These are phyloP conservation scores for Tylopilus intermedius DNA, from an alignment of 768 basidiomycete species.

Conservation along the genomic window DNA sequence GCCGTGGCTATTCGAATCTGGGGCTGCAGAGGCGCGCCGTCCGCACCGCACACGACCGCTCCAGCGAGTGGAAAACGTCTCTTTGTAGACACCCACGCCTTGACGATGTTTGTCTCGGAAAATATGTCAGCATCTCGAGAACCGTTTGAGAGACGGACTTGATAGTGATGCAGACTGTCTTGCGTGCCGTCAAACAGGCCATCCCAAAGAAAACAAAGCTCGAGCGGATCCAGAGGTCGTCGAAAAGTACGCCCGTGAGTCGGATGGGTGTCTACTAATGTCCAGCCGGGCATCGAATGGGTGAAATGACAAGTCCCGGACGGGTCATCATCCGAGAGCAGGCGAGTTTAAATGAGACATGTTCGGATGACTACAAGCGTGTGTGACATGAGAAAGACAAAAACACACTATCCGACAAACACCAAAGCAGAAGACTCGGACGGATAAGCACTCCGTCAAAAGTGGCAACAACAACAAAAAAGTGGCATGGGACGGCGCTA, in stretches of 20 bases:
- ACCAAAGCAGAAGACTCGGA: background rate
- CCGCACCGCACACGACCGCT: constrained; percentile 29
- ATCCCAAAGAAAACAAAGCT: constrained; percentile 41
- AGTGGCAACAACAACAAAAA: background rate
- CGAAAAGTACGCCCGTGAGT: constrained; percentile 12
- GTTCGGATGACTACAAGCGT: background rate
- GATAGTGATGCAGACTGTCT: constrained; percentile 35
- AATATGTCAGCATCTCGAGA: constrained; percentile 21
- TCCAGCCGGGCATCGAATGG: constrained; percentile 10
- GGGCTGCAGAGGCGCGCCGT: background rate
- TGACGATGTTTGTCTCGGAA: constrained; percentile 32
- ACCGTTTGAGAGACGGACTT: constrained; percentile 25
- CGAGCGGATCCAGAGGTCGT: constrained; percentile 38
- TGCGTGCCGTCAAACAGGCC: constrained; percentile 39
- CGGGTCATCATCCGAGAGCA: background rate
- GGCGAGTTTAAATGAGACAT: background rate
- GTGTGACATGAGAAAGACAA: background rate
- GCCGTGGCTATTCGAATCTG: background rate
- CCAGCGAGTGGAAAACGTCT: constrained; percentile 14
- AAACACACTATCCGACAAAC: background rate
- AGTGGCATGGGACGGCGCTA: background rate
- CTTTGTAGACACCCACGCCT: constrained; percentile 47
- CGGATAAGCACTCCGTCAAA: background rate
- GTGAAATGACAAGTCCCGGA: background rate
- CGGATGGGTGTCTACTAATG: background rate